Base-by-base conservation (phyloP, 495 filamentous ascomycete genomes). In the Neurospora sp. region DNA sequence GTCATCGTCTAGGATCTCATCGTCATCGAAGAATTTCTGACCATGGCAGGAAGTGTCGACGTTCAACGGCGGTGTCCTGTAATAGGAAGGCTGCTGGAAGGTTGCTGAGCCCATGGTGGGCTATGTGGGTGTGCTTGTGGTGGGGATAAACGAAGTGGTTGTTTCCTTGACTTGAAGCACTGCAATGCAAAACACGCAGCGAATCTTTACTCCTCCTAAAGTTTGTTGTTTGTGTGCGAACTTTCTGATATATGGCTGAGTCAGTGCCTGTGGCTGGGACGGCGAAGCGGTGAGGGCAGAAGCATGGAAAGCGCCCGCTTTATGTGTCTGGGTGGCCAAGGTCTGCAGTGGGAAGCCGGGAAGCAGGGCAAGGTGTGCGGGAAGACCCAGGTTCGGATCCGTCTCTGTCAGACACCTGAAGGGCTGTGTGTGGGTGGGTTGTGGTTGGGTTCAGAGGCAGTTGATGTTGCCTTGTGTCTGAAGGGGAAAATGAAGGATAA, bases 1-100 rank as follows among this genome's bases (percentile, higher is more conserved):
- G 84, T 92, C 91, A 62, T 95, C 92, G 83, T 96, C 93, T 76
- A 96, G 85, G 81, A 94, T 91, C 79, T 93, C 92, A 83, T 95
- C 93, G 74, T 95, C 93, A 75, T 94, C 92, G 75, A 91, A 88
- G 84, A 85, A 90, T 76, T 88, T 87, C 70, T 88, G 85, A 73
- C 84, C 80, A 74, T 86, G 82, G 27, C 54, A 66, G 77, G 75
- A 86, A 71, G 90, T 87, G 78, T 92, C 89, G 81, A 92, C 84
- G 41, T 89, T 84, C 77, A 90, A 84, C 41, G 88, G 83, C 74
- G 87, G 86, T 78, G 88, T 84, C 85, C 88, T 85, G 82, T 91
- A 91, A 81, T 86, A 91, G 75, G 90, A 86, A 82, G 83, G 82
- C 82, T 87, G 87, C 74, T 82, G 80, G 79, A 81, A 87, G 16